Base-by-base conservation (phyloP, 306 rosid species). In the Canavalia gladiata region DNA sequence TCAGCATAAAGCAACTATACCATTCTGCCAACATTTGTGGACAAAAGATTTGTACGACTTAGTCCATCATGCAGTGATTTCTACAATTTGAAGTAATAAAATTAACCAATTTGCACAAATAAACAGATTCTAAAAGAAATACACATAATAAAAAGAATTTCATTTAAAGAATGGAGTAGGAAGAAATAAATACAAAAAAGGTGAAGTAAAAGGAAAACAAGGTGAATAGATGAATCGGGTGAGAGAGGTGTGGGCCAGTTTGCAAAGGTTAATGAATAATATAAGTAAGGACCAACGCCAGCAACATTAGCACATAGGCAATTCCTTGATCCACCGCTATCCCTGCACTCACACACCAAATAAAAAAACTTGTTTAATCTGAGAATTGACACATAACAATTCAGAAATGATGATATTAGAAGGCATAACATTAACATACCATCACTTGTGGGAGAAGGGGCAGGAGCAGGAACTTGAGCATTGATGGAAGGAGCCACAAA, bases 391-490 rank as follows among this genome's bases (percentile, higher is more conserved):
- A 5, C 43, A 51, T 4, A 35, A 7, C 66, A 56, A 54, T 12
- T 42, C 4, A 18, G 9, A 56, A 10, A 18, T n/a, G n/a, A 58
- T 64, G 29, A 51, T 6, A 43, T 8, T 18, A 1, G 9, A 35
- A 49, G 31, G 49, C 25, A 43, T 28, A 10, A 4, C 75, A 37
- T 81, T 28, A 10, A 4, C 72, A 37, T 81, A 92, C 97, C 94
- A 77, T 90, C 94, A 75, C 91, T 90, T 0, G 94, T 59, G 29
- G 92, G 97, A 54, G 91, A 79, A 72, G 91, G 92, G n/a, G 95
- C 89, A 33, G 97, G 94, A 39, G 90, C 87, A 80, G 81, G 82
- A 62, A 74, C 59, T 67, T 92, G 83, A 79, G 90, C 93, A 86
- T 83, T 82, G 71, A 85, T 74, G 77, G 93, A 83, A 65, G 92